phyloP scores from a whole-genome alignment of 352 stramenopile species.

The Phytopythium aichiense region DNA sequence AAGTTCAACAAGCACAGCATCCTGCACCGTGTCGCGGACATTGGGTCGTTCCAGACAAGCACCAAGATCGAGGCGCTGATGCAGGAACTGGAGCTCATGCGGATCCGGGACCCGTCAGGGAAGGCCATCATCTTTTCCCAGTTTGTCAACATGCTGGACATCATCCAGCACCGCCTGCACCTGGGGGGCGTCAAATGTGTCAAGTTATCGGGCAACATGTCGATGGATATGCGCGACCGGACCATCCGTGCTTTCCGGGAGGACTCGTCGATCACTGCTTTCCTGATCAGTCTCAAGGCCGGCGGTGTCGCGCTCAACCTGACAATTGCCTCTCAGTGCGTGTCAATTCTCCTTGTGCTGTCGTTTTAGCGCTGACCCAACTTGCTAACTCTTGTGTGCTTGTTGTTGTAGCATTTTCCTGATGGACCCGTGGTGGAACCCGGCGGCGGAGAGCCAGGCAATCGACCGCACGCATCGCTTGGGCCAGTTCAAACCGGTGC shows the following conservation, averaged over 20 bases:
- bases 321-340: constrained; percentile 94
- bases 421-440: constrained; percentile 99
- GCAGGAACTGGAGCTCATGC: constrained; percentile 95
- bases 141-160: constrained; percentile 99
- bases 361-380: constrained; percentile 1
- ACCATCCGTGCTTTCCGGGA: constrained; percentile 83
- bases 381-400: constrained; percentile 9
- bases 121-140: constrained; percentile 99
- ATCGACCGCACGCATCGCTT: constrained; percentile 98
- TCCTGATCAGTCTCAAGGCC: constrained; percentile 98
- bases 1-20: constrained; percentile 75
- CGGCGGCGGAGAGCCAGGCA: constrained; percentile 91
- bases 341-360: constrained; percentile 5
- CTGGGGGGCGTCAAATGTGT: constrained; percentile 85
- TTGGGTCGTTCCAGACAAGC: constrained; percentile 82
- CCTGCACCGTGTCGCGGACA: constrained; percentile 53
- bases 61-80: constrained; percentile 99
- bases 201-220: constrained; percentile 91
- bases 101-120: constrained; percentile 86
- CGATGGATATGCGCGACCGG: constrained; percentile 77
- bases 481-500: constrained; percentile 96
- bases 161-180: constrained; percentile 95
- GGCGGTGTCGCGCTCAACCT: constrained; percentile 99
- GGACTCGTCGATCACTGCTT: constrained; percentile 91
- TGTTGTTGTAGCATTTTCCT: constrained; percentile 87